Evolutionary conservation across 2,329 filamentous ascomycete genomes (phyloP), one percentile per base, ranked within the genome.

Genomic region (Sclerotiophoma versabilis): DNA sequence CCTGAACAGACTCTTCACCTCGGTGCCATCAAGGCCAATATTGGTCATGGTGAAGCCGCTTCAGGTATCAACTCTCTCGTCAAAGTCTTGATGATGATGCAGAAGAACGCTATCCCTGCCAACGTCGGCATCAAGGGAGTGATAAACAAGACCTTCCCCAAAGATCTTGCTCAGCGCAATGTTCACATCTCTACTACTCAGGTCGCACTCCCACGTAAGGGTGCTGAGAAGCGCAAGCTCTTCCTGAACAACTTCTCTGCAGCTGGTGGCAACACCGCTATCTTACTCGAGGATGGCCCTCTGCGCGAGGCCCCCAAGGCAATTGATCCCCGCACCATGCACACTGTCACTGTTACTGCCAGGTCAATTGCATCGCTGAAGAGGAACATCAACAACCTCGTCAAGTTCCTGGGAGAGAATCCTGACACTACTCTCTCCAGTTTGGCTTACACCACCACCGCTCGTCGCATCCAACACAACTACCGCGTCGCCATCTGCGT

Each of bases 1-100:
- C 75, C 79, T 9, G 79, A 82, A 29, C 71, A 83, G 71, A 76
- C 79, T 19, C 76, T 83, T 6, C 75, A 82, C 60, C 73, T 83
- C n/a, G 81, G 81, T 59, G 80, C 81, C 26, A 80, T 83, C 73
- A 83, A 83, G 66, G 80, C 81, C 42, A 83, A 83, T 59, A 79
- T 83, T 59, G 81, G 81, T 34, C 81, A 83, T 65, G 81, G 80
- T 33, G 81, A 83, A 66, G 81, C 81, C 58, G 80, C 80, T 29
- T 83, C 81, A 29, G 81, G 81, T 58, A 81, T 83, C 73, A 82
- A 81, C 64, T 81, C 81, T 8, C 71, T 83, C 14, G 72, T 79
- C 70, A 83, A 83, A 72, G 77, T 81, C 14, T 63, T 83, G 62
- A 74, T 83, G 71, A 83, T 83, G 81, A 74, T 82, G 74, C 76